phyloP scores from a whole-genome alignment of 257 asterid species.

The Penstemon eatonii region DNA sequence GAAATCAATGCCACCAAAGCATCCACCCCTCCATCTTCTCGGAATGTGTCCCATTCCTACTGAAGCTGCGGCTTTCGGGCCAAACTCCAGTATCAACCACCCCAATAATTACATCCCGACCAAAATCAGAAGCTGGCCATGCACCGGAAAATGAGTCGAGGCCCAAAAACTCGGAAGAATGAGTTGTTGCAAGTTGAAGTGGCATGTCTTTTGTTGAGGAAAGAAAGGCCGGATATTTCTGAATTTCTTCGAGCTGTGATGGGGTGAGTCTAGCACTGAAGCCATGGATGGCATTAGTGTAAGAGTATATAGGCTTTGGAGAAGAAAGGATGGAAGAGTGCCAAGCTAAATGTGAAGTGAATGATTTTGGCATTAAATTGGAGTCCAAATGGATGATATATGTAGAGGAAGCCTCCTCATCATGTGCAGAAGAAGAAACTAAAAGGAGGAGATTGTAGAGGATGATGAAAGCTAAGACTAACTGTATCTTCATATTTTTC shows the following conservation, averaged over 20 bases:
- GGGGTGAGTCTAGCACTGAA: slow-evolving; percentile 47
- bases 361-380: slow-evolving; percentile 44
- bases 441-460: too few species aligned
- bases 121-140: slow-evolving; percentile 47
- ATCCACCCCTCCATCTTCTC: slow-evolving; percentile 46
- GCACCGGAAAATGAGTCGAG: slow-evolving; percentile 38
- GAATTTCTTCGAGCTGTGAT: slow-evolving; percentile 30
- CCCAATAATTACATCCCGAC: slow-evolving; percentile 46
- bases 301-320: slow-evolving; percentile 38
- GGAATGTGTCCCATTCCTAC: slow-evolving; percentile 39
- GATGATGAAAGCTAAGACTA: too few species aligned
- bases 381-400: slow-evolving; percentile 49
- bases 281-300: slow-evolving; percentile 46
- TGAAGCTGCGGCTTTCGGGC: slow-evolving; percentile 52
- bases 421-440: too few species aligned
- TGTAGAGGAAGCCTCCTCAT: too few species aligned
- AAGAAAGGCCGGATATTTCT: slow-evolving; percentile 37
- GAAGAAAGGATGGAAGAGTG: slow-evolving; percentile 35
- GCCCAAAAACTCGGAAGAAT: slow-evolving; percentile 43
- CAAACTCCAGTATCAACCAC: slow-evolving; percentile 49
- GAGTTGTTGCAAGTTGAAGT: slow-evolving; percentile 44
- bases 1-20: slow-evolving; percentile 44
- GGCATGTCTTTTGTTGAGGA: slow-evolving; percentile 32
- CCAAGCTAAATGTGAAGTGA: slow-evolving; percentile 42
- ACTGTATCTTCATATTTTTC: too few species aligned